These are phyloP conservation scores for Blepharisma japonicum DNA, from an alignment of 73 alveolate species.

Conservation along the genomic window DNA sequence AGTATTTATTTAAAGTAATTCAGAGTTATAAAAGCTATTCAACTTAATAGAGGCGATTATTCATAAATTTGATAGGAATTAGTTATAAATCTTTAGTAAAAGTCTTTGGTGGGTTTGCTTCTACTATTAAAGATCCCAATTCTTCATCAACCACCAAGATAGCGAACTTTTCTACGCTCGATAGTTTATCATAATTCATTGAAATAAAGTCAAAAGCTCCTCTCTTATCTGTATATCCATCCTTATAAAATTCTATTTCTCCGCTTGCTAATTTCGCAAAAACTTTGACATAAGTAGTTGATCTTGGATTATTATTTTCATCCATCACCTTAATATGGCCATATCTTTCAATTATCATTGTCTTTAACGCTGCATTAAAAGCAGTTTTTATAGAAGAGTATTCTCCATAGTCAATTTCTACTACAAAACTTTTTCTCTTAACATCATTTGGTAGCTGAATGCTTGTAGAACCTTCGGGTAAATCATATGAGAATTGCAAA, in stretches of 20 bases:
- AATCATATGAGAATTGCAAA: conserved; percentile 33
- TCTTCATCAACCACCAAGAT: conserved; percentile 72
- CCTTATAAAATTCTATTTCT: conserved; percentile 74
- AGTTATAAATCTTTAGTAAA: too few relatives aligned
- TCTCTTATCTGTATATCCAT: conserved; percentile 93
- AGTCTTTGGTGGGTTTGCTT: conserved; percentile 67
- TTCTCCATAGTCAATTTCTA: conserved; percentile 63
- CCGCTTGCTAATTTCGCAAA: conserved; percentile 60
- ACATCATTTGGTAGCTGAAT: conserved; percentile 60
- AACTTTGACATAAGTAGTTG: conserved; percentile 82
- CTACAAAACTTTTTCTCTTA: conserved; percentile 59
- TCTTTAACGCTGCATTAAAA: conserved; percentile 67
- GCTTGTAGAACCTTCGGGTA: conserved; percentile 37
- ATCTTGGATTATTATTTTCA: conserved; percentile 60
- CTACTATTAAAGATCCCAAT: conserved; percentile 69
- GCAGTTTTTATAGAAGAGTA: conserved; percentile 62
- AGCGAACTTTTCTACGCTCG: conserved; percentile 78
- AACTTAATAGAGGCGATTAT: too few relatives aligned
- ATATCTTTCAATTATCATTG: conserved; percentile 58
- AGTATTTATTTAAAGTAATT: too few relatives aligned
- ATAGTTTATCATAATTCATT: conserved; percentile 61
- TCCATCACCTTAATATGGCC: conserved; percentile 82
- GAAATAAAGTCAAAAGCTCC: conserved; percentile 92
- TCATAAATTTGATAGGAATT: too few relatives aligned
- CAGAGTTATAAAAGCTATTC: too few relatives aligned